Base-by-base conservation (phyloP, 2,329 filamentous ascomycete genomes). In the Xylaria sp. region DNA sequence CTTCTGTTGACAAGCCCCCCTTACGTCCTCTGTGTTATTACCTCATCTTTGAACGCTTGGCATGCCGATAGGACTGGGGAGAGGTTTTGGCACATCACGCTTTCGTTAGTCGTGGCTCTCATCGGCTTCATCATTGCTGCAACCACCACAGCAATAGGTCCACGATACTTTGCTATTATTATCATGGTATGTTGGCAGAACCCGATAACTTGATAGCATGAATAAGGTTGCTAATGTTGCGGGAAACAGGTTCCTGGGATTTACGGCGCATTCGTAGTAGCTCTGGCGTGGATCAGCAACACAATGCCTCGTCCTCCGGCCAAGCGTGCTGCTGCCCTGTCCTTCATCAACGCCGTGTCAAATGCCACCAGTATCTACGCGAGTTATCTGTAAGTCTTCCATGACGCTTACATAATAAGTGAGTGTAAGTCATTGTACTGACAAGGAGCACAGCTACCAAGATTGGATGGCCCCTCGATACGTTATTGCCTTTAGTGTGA, bases 271-370 rank as follows among this genome's bases (percentile, higher is more conserved):
- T 93, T 89, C 75, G 91, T 91, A 0, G 89, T 92, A 1, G 84
- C 85, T 1, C 81, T 93, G 4, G 86, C 89, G 2, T 96, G 92
- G 92, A 93, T 94, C 70, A 89, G 86, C 55, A 93, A 91, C 76
- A 91, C 89, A 1, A 84, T 95, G 60, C 91, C 92, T 0, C 87
- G 92, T 5, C 92, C 93, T 3, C 90, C 91, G 0, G 89, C 91
- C 2, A 94, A 94, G 81, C 86, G 91, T 67, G 84, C 84, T 1
- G 83, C 91, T 0, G 91, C 91, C 0, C 78, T 95, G 5, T 92
- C 91, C 0, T 89, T 91, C 69, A 93, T 94, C 79, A 95, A 95
- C 75, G 89, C 90, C 2, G 83, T 93, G 10, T 87, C 86, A 20
- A 93, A 94, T 76, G 83, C 85, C 12, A 87, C 87, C 48, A 89